A percentile compares a stretch with the other conserved stretches of the same genome.
Evolutionary conservation across 352 stramenopile species (phyloP).

Genomic region (Phytophthora multivora): DNA sequence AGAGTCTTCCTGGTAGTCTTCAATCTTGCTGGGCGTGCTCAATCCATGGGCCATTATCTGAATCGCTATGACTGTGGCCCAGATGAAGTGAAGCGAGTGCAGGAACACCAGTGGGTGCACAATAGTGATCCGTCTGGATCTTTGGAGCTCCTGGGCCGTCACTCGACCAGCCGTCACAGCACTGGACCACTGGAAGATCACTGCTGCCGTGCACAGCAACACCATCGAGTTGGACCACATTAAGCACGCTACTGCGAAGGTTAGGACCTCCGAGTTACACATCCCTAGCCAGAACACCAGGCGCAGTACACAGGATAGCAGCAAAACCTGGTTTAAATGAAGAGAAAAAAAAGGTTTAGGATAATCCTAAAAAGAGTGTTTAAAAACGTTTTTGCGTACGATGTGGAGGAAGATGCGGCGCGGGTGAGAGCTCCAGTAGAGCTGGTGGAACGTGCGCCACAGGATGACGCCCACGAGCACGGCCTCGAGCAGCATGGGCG

Average conservation of each 20-base stretch:
- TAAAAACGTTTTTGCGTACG: constrained; percentile 31
- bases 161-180: constrained; percentile 60
- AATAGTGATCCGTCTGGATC: constrained; percentile 48
- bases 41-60: constrained; percentile 36
- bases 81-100: constrained; percentile 57
- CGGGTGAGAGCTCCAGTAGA: constrained; percentile 65
- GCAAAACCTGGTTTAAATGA: constrained; percentile 37
- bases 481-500: constrained; percentile 53
- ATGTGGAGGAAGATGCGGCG: constrained; percentile 64
- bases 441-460: constrained; percentile 64
- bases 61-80: constrained; percentile 39
- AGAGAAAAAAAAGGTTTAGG: background rate
- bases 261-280: constrained; percentile 38
- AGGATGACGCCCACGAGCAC: constrained; percentile 45
- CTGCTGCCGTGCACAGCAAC: constrained; percentile 63
- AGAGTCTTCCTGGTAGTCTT: constrained; percentile 25
- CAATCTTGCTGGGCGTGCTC: constrained; percentile 23
- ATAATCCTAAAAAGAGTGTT: constrained; percentile 16
- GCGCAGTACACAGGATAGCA: constrained; percentile 46
- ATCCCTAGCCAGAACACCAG: constrained; percentile 51
- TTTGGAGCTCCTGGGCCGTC: constrained; percentile 52
- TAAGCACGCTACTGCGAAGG: constrained; percentile 43
- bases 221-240: constrained; percentile 71
- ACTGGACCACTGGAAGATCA: constrained; percentile 75
- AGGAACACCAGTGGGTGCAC: constrained; percentile 64